Evolutionary conservation across 371 early-diverging fungal genomes (phyloP).

Genomic region (Apophysomyces variabilis): DNA sequence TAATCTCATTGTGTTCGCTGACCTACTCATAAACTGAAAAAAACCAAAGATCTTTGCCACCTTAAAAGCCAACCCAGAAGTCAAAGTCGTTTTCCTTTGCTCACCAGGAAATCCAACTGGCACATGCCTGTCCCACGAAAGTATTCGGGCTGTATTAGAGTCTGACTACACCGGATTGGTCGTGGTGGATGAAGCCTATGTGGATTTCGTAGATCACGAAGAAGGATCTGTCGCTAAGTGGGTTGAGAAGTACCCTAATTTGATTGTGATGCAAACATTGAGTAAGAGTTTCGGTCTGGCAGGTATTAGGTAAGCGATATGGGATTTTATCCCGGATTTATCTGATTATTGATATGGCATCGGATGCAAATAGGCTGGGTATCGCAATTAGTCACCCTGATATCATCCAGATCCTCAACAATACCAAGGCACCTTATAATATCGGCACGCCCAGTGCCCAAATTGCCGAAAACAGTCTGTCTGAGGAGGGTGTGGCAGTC

Average conservation of each 20-base stretch:
- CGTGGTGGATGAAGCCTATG: slow-evolving; percentile 97
- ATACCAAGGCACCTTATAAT: slow-evolving; percentile 98
- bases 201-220: slow-evolving; percentile 84
- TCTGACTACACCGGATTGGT: slow-evolving; percentile 77
- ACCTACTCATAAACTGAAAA: not conserved
- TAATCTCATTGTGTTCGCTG: not conserved
- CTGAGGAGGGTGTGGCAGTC: slow-evolving; percentile 65
- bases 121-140: slow-evolving; percentile 70
- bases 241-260: slow-evolving; percentile 85
- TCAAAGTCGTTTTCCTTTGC: slow-evolving; percentile 93
- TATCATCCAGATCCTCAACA: slow-evolving; percentile 88
- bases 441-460: slow-evolving; percentile 87
- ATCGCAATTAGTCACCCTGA: slow-evolving; percentile 82
- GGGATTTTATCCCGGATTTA: not conserved
- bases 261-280: slow-evolving; percentile 96
- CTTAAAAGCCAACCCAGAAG: slow-evolving; percentile 67
- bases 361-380: slow-evolving; percentile 63
- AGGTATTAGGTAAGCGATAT: slow-evolving; percentile 66
- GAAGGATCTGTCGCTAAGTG: slow-evolving; percentile 77
- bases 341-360: not conserved
- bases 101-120: slow-evolving; percentile 99
- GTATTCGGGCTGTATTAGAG: slow-evolving; percentile 78
- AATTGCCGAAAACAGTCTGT: slow-evolving; percentile 80
- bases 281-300: slow-evolving; percentile 98
- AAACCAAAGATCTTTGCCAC: slow-evolving; percentile 59